Conservation (phyloP, 1,139 yeast species). For the Lodderomyces beijingensis region DNA sequence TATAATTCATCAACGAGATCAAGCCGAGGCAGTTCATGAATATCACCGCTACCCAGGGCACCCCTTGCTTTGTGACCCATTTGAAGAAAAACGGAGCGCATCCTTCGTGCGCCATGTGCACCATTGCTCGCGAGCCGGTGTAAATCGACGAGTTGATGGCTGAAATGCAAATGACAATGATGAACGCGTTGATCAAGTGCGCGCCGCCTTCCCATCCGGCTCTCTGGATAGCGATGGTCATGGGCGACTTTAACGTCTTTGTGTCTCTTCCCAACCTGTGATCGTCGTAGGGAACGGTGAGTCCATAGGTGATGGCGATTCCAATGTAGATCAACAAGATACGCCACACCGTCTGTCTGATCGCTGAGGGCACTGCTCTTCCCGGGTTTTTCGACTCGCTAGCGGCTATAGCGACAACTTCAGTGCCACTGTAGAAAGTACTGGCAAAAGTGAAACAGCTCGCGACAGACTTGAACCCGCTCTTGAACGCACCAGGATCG, state of each 20-base stretch:
- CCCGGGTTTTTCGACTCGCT: constrained; percentile 54
- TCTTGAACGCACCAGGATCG: constrained; percentile 46
- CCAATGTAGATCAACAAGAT: constrained; percentile 54
- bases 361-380: constrained; percentile 54
- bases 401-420: constrained; percentile 54
- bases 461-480: constrained; percentile 66
- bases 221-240: constrained; percentile 38
- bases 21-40: constrained; percentile 47
- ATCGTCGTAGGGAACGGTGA: constrained; percentile 53
- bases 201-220: constrained; percentile 52
- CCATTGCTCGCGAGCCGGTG: constrained; percentile 49
- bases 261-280: constrained; percentile 21
- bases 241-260: constrained; percentile 37
- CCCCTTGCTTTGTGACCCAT: constrained; percentile 43
- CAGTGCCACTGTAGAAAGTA: constrained; percentile 57
- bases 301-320: constrained; percentile 47
- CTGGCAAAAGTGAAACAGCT: constrained; percentile 67
- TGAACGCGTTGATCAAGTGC: constrained; percentile 48
- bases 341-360: constrained; percentile 54
- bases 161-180: constrained; percentile 48
- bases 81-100: constrained; percentile 44
- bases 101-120: constrained; percentile 47
- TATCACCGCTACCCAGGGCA: constrained; percentile 48
- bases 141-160: constrained; percentile 53
- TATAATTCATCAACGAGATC: constrained; percentile 46